phyloP scores from a whole-genome alignment of 2,329 filamentous ascomycete species.

The Colletotrichum sp. region DNA sequence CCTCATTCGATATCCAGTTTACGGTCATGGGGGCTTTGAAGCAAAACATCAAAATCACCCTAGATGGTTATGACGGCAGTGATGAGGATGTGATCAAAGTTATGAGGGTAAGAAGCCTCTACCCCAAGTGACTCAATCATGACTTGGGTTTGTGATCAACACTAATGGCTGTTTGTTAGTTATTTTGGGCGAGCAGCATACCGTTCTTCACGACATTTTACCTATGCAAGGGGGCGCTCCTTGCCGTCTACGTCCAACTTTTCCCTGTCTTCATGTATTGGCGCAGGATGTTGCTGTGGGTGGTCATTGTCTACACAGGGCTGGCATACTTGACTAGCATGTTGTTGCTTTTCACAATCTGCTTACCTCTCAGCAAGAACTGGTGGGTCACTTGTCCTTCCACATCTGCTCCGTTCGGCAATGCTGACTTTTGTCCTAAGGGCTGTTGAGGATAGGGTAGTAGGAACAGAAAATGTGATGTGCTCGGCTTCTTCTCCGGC shows the following conservation, averaged over 20 bases:
- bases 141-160: not conserved
- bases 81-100: not conserved
- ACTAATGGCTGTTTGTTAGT: not conserved
- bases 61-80: slow-evolving; percentile 6
- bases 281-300: slow-evolving; percentile 11
- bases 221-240: slow-evolving; percentile 14
- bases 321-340: slow-evolving; percentile 13
- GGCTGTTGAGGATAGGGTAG: not conserved
- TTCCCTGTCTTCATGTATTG: slow-evolving; percentile 15
- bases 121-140: not conserved
- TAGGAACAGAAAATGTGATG: not conserved
- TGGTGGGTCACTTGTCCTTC: not conserved
- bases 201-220: slow-evolving; percentile 17
- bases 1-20: slow-evolving; percentile 18
- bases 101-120: not conserved
- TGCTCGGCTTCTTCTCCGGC: slow-evolving; percentile 8
- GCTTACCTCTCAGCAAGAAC: slow-evolving; percentile 8
- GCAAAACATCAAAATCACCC: slow-evolving; percentile 7
- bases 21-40: slow-evolving; percentile 11
- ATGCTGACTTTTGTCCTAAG: not conserved
- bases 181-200: slow-evolving; percentile 18
- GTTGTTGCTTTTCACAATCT: slow-evolving; percentile 6
- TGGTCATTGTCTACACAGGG: not conserved
- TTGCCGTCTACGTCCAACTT: slow-evolving; percentile 11
- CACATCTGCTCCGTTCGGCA: not conserved